Conservation (phyloP, 75 land plant species). For the Cunninghamia lanceolata region DNA sequence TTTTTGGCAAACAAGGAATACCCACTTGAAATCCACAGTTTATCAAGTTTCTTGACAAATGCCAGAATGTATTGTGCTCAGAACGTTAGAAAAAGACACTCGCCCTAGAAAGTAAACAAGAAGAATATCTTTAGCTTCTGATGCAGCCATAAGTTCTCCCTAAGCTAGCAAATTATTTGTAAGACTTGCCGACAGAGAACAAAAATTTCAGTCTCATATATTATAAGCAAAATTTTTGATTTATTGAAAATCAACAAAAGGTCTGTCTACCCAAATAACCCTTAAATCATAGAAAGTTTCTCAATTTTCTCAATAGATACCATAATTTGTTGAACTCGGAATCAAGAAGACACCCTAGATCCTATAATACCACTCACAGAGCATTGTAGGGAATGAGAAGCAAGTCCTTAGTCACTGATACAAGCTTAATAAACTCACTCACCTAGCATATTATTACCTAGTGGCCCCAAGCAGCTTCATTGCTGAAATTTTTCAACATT, state of each 20-base stretch:
- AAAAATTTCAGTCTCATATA: no score
- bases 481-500: no score
- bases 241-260: not conserved
- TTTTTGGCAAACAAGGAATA: no score
- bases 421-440: not conserved
- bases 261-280: not conserved
- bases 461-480: no score
- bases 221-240: no score
- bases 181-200: not conserved
- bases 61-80: not conserved
- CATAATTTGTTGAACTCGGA: not conserved
- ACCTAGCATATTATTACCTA: not conserved
- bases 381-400: not conserved
- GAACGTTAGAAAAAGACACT: not conserved
- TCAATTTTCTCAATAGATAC: not conserved
- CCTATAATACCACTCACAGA: not conserved
- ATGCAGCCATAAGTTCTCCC: not conserved
- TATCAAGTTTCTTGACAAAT: no score
- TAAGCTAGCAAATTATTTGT: not conserved
- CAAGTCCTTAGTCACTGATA: not conserved
- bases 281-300: not conserved
- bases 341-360: not conserved
- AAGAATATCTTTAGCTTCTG: not conserved
- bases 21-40: no score
- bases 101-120: not conserved